A percentile compares a stretch with the other conserved stretches of the same genome.
Evolutionary conservation across 169 alveolate genomes (phyloP).

Genomic region (Plasmodium chabaudi): DNA sequence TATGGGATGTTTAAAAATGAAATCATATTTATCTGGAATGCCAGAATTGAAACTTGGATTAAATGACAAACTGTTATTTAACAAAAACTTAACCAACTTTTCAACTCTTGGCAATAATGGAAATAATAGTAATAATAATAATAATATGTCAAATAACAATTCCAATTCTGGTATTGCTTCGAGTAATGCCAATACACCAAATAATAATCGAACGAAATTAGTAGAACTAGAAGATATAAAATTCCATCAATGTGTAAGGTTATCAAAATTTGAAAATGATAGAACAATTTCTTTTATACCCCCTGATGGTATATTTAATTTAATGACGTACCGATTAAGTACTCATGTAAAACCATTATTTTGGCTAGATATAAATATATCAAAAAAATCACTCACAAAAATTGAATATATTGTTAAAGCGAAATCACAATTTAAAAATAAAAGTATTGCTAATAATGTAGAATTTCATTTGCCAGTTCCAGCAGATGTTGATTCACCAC

Average conservation of each 20-base stretch:
- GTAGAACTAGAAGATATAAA: constrained; percentile 99
- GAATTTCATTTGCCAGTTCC: constrained; percentile 99
- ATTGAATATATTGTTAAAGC: constrained; percentile 95
- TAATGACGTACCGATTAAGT: constrained; percentile 98
- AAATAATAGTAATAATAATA: constrained; percentile 4
- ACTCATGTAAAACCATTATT: constrained; percentile 96
- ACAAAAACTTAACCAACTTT: constrained; percentile 74
- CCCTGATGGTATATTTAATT: constrained; percentile 99
- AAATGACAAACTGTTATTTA: constrained; percentile 94
- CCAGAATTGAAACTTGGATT: constrained; percentile 98
- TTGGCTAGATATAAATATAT: constrained; percentile 95
- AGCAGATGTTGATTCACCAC: constrained; percentile 96
- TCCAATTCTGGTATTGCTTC: constrained; percentile 19
- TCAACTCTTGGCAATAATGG: background rate
- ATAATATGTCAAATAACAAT: background rate
- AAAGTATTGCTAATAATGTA: constrained; percentile 97
- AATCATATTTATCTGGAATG: constrained; percentile 98
- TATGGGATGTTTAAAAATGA: constrained; percentile 96
- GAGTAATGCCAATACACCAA: constrained; percentile 84
- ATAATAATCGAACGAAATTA: constrained; percentile 81
- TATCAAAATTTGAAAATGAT: constrained; percentile 90
- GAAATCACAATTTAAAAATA: constrained; percentile 92
- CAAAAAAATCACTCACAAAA: constrained; percentile 92
- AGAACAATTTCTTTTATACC: constrained; percentile 98
- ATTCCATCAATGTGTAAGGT: constrained; percentile 98